phyloP scores from a whole-genome alignment of 176 grass and related monocot genomes.

The Rhipidocladum racemiflorum region DNA sequence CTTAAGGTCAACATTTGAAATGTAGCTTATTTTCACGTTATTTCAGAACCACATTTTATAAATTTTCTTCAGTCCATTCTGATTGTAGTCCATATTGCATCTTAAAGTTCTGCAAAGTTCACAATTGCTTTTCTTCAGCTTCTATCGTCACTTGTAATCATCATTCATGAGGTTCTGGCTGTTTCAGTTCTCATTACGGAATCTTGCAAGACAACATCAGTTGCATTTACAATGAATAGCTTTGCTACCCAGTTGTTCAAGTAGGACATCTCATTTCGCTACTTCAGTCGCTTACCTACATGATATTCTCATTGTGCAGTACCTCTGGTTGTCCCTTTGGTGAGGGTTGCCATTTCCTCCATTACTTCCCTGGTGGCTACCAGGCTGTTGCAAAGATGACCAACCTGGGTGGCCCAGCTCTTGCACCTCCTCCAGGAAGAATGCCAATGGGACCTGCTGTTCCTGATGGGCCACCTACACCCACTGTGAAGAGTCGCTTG shows the following conservation, averaged over 20 bases:
- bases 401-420: constrained; percentile 43
- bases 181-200: not conserved
- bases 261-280: constrained; percentile 1
- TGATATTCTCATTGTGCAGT: constrained; percentile 48
- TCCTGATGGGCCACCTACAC: constrained; percentile 26
- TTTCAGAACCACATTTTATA: not conserved
- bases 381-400: constrained; percentile 70
- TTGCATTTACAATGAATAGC: not conserved
- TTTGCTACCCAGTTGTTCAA: not conserved
- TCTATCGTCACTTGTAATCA: not conserved
- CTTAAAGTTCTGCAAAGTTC: not conserved
- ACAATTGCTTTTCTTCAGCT: not conserved
- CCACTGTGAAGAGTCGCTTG: constrained; percentile 56
- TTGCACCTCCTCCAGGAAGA: constrained; percentile 40
- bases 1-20: not conserved
- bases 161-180: not conserved
- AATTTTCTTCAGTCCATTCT: not conserved
- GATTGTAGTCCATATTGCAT: not conserved
- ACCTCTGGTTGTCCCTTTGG: constrained; percentile 76
- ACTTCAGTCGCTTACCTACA: constrained; percentile 18
- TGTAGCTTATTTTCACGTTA: not conserved
- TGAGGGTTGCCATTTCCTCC: constrained; percentile 83
- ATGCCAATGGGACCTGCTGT: constrained; percentile 19
- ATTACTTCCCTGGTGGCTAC: constrained; percentile 64
- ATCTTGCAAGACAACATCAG: not conserved